phyloP scores from a whole-genome alignment of 2,329 filamentous ascomycete genomes.

The Endoconidiophora polonica region DNA sequence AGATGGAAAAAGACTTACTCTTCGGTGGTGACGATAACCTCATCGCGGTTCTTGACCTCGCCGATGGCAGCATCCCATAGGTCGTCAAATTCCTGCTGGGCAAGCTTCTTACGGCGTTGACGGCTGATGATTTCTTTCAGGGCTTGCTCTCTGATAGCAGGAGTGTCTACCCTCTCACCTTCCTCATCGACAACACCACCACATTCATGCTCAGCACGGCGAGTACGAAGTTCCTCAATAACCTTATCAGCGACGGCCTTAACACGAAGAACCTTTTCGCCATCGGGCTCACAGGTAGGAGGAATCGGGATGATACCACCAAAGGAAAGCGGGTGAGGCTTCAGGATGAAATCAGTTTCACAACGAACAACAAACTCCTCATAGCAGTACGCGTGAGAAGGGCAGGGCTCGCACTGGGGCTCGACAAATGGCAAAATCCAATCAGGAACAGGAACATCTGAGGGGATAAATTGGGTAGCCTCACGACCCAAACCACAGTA shows the following conservation, averaged over 20 bases:
- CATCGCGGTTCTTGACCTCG: conserved; percentile 48
- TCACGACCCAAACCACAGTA: conserved; percentile 75
- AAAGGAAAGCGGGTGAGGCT: conserved; percentile 67
- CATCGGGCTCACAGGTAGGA: conserved; percentile 87
- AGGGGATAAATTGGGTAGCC: conserved; percentile 33
- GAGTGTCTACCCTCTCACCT: conserved; percentile 40
- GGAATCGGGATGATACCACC: conserved; percentile 68
- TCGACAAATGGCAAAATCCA: conserved; percentile 52
- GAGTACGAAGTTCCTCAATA: conserved; percentile 69
- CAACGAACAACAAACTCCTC: conserved; percentile 61
- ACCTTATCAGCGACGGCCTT: conserved; percentile 77
- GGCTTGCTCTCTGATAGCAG: conserved; percentile 48
- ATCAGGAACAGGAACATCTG: conserved; percentile 45
- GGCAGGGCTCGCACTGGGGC: conserved; percentile 80
- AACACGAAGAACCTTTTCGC: conserved; percentile 74
- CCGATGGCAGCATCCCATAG: conserved; percentile 61
- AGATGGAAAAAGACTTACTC: conserved; percentile 32
- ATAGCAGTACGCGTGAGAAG: conserved; percentile 78
- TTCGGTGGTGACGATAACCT: conserved; percentile 32
- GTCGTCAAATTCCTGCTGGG: conserved; percentile 77
- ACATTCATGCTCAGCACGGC: conserved; percentile 80
- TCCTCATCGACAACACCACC: conserved; percentile 50
- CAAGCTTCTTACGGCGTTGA: conserved; percentile 69
- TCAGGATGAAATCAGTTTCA: conserved; percentile 73
- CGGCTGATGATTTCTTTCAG: conserved; percentile 61